Conservation (phyloP, 2,329 filamentous ascomycete species). For the Furcasterigmium furcatum region DNA sequence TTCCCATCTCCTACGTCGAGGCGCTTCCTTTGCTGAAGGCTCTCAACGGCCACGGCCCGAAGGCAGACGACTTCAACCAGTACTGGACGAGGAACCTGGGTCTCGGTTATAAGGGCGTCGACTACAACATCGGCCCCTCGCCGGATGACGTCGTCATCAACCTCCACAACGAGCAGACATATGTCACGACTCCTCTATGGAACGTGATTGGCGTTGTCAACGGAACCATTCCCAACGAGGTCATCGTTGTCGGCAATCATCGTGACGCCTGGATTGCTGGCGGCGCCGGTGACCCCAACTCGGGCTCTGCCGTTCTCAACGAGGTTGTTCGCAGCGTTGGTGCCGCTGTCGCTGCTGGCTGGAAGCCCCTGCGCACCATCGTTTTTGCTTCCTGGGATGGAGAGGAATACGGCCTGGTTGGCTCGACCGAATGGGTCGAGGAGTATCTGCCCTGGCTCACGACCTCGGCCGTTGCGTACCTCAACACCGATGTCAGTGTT, state of each 20-base stretch:
- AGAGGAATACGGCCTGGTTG: constrained; percentile 82
- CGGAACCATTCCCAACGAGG: constrained; percentile 79
- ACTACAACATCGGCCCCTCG: constrained; percentile 83
- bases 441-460: constrained; percentile 81
- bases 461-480: constrained; percentile 70
- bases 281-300: constrained; percentile 81
- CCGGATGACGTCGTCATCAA: constrained; percentile 70
- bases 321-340: constrained; percentile 77
- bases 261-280: constrained; percentile 87
- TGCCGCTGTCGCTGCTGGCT: constrained; percentile 58
- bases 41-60: constrained; percentile 83
- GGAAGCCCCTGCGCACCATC: constrained; percentile 74
- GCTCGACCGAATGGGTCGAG: constrained; percentile 91
- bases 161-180: constrained; percentile 75
- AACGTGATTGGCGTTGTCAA: constrained; percentile 92
- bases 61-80: constrained; percentile 68
- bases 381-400: constrained; percentile 84
- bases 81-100: constrained; percentile 70
- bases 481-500: constrained; percentile 81
- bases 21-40: constrained; percentile 85
- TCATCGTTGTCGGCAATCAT: constrained; percentile 88
- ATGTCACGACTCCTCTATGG: constrained; percentile 80
- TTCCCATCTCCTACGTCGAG: constrained; percentile 87
- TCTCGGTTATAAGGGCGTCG: constrained; percentile 73
- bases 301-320: constrained; percentile 74